Evolutionary conservation across 2,329 filamentous ascomycete species (phyloP).

Genomic region (Dactylellina parvicollis): DNA sequence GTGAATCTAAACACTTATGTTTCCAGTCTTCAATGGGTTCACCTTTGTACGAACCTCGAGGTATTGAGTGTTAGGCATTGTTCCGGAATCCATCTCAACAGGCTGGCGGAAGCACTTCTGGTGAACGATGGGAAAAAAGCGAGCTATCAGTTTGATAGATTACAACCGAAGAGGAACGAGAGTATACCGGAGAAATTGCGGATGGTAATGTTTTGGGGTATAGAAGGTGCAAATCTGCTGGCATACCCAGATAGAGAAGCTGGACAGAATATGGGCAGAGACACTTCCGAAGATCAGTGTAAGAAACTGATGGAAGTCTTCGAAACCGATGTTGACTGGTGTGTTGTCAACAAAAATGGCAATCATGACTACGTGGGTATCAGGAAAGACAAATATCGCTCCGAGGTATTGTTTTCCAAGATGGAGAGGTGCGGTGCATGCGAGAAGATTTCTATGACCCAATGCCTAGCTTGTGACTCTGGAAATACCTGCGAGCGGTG

Average conservation of each 20-base stretch:
- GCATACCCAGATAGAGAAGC: conserved; percentile 3
- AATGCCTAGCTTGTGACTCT: not conserved
- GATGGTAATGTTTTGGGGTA: conserved; percentile 16
- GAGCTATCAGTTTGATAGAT: not conserved
- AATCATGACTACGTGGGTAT: not conserved
- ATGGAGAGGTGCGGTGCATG: conserved; percentile 15
- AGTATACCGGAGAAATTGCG: conserved; percentile 2
- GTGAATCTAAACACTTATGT: not conserved
- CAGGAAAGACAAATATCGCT: not conserved
- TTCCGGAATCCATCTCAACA: conserved; percentile 7
- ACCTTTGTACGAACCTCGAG: conserved; percentile 8
- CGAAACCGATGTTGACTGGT: conserved; percentile 20
- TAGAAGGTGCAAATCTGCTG: conserved; percentile 13
- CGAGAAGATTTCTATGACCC: not conserved
- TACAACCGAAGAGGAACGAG: not conserved
- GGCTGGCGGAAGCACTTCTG: not conserved
- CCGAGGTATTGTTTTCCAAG: conserved; percentile 4
- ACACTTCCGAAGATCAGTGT: not conserved
- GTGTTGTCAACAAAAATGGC: not conserved
- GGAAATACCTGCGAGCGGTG: conserved; percentile 21
- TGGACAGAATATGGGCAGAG: not conserved
- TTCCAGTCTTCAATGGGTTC: not conserved
- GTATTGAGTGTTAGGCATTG: conserved; percentile 19
- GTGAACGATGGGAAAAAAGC: not conserved
- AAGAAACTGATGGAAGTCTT: conserved; percentile 7